Conservation (phyloP, 2,329 filamentous ascomycete species). For the Coleophoma cylindrospora region DNA sequence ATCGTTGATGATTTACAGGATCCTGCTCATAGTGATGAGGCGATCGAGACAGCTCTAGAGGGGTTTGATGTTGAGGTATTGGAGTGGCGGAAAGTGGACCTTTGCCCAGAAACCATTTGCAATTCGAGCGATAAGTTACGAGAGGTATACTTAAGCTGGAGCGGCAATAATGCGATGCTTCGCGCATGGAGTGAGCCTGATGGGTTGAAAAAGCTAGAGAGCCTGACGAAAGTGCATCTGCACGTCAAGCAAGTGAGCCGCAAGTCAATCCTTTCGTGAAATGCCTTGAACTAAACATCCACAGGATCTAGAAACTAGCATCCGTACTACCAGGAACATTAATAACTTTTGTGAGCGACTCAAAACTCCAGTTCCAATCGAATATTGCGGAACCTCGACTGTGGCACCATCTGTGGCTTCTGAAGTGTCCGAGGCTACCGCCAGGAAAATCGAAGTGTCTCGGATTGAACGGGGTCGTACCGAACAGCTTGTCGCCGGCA, state of each 20-base stretch:
- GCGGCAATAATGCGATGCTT: slow-evolving; percentile 28
- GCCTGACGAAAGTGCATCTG: slow-evolving; percentile 20
- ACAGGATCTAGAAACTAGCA: slow-evolving; percentile 8
- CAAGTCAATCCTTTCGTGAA: background rate
- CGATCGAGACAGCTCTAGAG: slow-evolving; percentile 21
- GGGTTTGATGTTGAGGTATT: slow-evolving; percentile 22
- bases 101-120: slow-evolving; percentile 20
- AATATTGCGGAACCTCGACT: background rate
- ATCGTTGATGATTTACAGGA: slow-evolving; percentile 19
- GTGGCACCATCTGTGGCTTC: too few species aligned
- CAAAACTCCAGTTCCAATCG: background rate
- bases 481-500: too few species aligned
- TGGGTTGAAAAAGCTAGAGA: slow-evolving; percentile 17
- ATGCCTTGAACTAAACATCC: background rate
- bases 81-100: slow-evolving; percentile 26
- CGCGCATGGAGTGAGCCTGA: slow-evolving; percentile 24
- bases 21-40: slow-evolving; percentile 23
- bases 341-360: slow-evolving; percentile 3
- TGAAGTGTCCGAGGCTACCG: background rate
- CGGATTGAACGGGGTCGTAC: background rate
- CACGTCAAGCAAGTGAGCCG: slow-evolving; percentile 17
- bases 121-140: slow-evolving; percentile 9
- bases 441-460: slow-evolving; percentile 12
- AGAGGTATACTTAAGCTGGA: slow-evolving; percentile 25
- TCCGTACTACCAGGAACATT: slow-evolving; percentile 4